Conservation (phyloP, 345 rosid species). For the Syzygium jambos region DNA sequence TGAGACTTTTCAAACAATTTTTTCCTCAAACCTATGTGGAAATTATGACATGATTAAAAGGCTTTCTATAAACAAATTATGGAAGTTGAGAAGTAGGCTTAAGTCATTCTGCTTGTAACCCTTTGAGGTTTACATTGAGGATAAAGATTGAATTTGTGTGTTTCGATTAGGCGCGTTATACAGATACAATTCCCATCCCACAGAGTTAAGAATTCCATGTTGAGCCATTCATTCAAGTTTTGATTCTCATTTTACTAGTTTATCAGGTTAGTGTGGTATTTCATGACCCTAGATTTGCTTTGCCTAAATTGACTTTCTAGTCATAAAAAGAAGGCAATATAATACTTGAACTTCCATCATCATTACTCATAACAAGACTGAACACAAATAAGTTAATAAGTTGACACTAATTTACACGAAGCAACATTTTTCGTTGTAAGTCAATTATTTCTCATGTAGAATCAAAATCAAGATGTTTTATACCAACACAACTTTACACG, state of each 20-base stretch:
- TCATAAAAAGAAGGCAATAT: too few species aligned
- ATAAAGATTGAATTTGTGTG: neutral
- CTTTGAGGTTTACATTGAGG: neutral
- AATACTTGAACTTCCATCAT: too few species aligned
- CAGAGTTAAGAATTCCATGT: neutral
- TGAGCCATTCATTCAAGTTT: neutral
- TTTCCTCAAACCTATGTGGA: neutral
- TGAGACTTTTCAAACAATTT: too few species aligned
- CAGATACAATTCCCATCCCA: neutral
- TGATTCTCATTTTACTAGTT: neutral
- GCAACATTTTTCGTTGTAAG: neutral
- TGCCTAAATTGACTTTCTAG: too few species aligned
- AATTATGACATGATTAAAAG: neutral
- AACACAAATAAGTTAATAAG: too few species aligned
- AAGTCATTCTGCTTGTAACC: neutral
- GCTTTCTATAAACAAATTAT: too few species aligned
- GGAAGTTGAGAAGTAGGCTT: neutral
- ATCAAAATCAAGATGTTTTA: neutral
- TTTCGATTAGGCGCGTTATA: neutral
- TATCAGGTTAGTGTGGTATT: neutral
- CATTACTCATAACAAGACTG: too few species aligned
- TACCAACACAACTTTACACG: neutral
- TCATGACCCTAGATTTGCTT: too few species aligned
- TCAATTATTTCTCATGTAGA: neutral
- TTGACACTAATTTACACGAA: too few species aligned